These are phyloP conservation scores for Pleurotus giganteus DNA, from an alignment of 768 basidiomycete species.

Conservation along the genomic window DNA sequence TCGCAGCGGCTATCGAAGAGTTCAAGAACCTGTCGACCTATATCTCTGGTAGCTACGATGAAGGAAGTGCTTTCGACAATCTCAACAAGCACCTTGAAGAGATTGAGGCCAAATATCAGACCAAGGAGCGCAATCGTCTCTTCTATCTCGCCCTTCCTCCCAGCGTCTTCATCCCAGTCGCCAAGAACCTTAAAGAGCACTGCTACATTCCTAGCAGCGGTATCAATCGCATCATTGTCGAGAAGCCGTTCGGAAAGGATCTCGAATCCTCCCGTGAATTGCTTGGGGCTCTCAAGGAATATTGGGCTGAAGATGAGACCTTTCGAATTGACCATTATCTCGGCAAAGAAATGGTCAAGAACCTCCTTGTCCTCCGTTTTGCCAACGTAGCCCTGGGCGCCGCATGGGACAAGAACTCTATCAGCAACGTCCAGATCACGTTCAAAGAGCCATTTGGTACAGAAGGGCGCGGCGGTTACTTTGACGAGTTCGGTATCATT, in stretches of 20 bases:
- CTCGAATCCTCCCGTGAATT: slow-evolving; percentile 80
- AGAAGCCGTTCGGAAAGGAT: slow-evolving; percentile 99
- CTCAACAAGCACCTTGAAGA: slow-evolving; percentile 75
- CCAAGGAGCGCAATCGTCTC: slow-evolving; percentile 71
- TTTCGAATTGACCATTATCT: slow-evolving; percentile 99
- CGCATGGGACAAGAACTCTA: slow-evolving; percentile 93
- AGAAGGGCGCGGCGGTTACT: slow-evolving; percentile 99
- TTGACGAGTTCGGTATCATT: slow-evolving; percentile 99
- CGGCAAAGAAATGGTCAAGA: slow-evolving; percentile 99
- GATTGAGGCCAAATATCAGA: slow-evolving; percentile 70
- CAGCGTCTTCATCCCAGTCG: slow-evolving; percentile 91
- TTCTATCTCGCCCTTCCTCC: slow-evolving; percentile 98
- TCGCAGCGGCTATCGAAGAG: slow-evolving; percentile 64
- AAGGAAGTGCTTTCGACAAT: slow-evolving; percentile 71
- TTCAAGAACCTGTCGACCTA: slow-evolving; percentile 85
- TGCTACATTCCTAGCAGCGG: slow-evolving; percentile 71
- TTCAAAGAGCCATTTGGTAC: slow-evolving; percentile 99
- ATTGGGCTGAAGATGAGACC: slow-evolving; percentile 96
- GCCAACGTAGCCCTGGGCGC: slow-evolving; percentile 89
- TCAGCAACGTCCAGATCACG: slow-evolving; percentile 97
- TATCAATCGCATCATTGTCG: slow-evolving; percentile 90
- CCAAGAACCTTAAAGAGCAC: slow-evolving; percentile 76
- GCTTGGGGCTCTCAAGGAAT: slow-evolving; percentile 72
- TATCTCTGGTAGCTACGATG: slow-evolving; percentile 86
- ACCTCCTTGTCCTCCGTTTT: slow-evolving; percentile 92